These are phyloP conservation scores for Solanum hybrid DNA, from an alignment of 305 asterid species.

Conservation along the genomic window DNA sequence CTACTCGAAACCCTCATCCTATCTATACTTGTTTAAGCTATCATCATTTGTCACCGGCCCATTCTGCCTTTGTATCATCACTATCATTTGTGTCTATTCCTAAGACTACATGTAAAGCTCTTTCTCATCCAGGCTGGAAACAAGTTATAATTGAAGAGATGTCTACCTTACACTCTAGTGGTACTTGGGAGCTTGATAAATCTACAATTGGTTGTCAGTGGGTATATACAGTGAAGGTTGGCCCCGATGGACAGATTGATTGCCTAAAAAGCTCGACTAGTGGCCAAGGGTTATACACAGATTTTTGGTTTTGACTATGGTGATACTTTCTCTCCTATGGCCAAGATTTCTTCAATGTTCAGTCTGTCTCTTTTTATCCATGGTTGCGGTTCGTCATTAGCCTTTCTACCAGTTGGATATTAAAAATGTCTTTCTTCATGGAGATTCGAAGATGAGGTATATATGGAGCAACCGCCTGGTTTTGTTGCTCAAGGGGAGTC, in stretches of 20 bases:
- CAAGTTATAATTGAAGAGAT: neutral
- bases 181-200: neutral
- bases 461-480: neutral
- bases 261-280: neutral
- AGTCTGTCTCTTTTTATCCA: neutral
- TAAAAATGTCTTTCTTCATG: neutral
- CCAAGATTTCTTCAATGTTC: neutral
- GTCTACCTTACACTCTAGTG: neutral
- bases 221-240: neutral
- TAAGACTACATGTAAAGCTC: neutral
- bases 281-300: neutral
- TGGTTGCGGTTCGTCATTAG: neutral
- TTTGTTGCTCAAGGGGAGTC: neutral
- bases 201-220: neutral
- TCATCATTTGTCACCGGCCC: neutral
- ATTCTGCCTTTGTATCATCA: neutral
- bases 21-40: neutral
- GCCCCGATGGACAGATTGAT: neutral
- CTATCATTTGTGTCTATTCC: neutral
- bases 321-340: neutral
- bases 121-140: neutral
- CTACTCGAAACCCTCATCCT: neutral
- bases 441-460: neutral
- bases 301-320: neutral
- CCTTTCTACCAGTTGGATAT: neutral